Base-by-base conservation (phyloP, 805 yeast genomes). In the Kodamaea sagamina region DNA sequence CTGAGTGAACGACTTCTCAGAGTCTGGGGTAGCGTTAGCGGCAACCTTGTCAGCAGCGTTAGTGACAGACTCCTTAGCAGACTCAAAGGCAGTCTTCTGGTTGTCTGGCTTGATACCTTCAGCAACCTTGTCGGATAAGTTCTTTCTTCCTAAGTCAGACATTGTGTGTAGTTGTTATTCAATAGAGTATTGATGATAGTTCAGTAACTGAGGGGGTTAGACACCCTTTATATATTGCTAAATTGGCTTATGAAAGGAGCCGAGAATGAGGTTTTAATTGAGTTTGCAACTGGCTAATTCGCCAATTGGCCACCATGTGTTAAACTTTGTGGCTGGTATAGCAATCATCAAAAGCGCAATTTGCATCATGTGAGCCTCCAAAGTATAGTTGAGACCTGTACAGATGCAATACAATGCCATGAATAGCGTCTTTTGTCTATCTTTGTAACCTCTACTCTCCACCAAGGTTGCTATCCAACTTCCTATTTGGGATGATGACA, bases 1-100 rank as follows among this genome's bases (percentile, higher is more conserved):
- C 74, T 89, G 96, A 47, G 77, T 66, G 50, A 77, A 65, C 35
- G 90, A 82, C 75, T 88, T 88, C 55, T 81, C 72, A 43, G 66
- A 65, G 39, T 84, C 82, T 53, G 93, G 89, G 59, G 80, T 80
- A 41, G 73, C 63, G 42, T 73, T 64, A 37, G 76, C 71, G 51
- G 61, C 67, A 43, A 55, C 48, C 50, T 61, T 59, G 58, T 71
- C 75, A 29, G 57, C 48, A 39, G 50, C 54, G 50, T 57, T 66
- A 41, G 70, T 61, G 41, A 68, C 62, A 44, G 58, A 54, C 55
- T 70, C 75, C 59, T 61, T 67, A 36, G 54, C 54, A 47, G 62
- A 59, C 57, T 68, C 73, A 21, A 54, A 48, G 42, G 65, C 57
- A 36, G 65, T 45, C 65, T 71, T 71, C 54, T 68, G 60, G 37